These are phyloP conservation scores for Mesembryanthemum crystallinum DNA, from an alignment of 148 eudicot genomes.

Conservation along the genomic window DNA sequence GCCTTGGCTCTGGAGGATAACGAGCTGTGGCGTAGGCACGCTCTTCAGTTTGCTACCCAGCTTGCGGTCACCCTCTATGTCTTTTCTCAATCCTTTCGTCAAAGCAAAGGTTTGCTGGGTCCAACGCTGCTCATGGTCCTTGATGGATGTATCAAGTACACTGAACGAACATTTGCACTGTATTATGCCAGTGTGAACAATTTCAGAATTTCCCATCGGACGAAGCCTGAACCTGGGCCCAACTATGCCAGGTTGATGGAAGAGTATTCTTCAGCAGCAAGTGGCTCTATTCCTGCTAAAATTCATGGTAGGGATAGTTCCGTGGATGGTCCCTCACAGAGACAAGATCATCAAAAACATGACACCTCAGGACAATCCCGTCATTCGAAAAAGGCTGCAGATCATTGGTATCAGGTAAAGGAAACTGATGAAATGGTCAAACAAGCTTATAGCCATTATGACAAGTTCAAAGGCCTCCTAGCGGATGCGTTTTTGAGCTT, in stretches of 20 bases:
- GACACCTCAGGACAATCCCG: too few species aligned
- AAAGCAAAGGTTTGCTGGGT: background rate
- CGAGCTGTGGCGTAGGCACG: conserved; percentile 12
- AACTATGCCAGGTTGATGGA: background rate
- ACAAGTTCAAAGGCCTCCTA: conserved; percentile 27
- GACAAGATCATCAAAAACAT: too few species aligned
- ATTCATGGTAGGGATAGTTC: background rate
- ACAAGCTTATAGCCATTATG: conserved; percentile 14
- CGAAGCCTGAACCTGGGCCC: background rate
- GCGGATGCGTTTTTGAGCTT: conserved; percentile 28
- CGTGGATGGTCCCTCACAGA: background rate
- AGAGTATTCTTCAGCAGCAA: background rate
- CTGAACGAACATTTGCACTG: background rate
- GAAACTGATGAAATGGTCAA: background rate
- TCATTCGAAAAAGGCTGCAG: background rate
- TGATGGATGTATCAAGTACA: background rate
- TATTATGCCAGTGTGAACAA: conserved; percentile 5
- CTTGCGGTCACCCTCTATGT: background rate
- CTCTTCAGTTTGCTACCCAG: conserved; percentile 7
- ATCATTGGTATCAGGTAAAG: background rate
- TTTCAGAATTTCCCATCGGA: background rate
- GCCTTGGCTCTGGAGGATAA: too few species aligned
- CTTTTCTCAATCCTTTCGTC: background rate
- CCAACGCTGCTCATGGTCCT: background rate
- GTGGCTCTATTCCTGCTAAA: background rate